These are phyloP conservation scores for Tephrocybe sp. DNA, from an alignment of 768 basidiomycete species.

Conservation along the genomic window DNA sequence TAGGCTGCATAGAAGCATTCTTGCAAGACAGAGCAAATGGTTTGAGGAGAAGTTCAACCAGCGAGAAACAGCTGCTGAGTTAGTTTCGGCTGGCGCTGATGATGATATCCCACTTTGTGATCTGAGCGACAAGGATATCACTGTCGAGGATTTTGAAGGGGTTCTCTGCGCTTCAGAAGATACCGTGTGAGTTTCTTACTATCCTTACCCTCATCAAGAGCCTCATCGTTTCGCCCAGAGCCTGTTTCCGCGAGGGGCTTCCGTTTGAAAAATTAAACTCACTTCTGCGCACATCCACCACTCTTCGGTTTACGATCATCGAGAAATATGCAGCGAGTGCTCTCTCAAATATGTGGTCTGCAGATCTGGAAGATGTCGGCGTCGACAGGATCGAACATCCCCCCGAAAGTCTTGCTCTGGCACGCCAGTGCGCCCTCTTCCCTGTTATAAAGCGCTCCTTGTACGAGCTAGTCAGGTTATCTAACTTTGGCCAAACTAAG, in stretches of 20 bases:
- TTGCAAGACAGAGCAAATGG: constrained; percentile 13
- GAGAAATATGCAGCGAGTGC: constrained; percentile 25
- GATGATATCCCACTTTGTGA: constrained; percentile 3
- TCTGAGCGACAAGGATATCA: constrained; percentile 3
- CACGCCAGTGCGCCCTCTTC: constrained; percentile 25
- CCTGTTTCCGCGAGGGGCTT: constrained; percentile 18
- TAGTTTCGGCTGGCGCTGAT: neutral
- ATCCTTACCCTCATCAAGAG: neutral
- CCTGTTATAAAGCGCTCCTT: constrained; percentile 31
- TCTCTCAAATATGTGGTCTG: constrained; percentile 32
- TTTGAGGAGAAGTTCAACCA: constrained; percentile 14
- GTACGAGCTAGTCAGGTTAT: constrained; percentile 34
- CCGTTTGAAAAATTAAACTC: constrained; percentile 26
- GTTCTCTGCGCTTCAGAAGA: constrained; percentile 29
- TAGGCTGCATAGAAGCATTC: constrained; percentile 18
- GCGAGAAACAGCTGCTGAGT: constrained; percentile 5
- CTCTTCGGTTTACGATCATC: constrained; percentile 27
- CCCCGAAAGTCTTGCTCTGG: constrained; percentile 28
- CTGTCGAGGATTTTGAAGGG: constrained; percentile 28
- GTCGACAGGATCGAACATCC: constrained; percentile 20
- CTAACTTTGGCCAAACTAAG: constrained; percentile 23
- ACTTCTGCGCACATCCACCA: constrained; percentile 32
- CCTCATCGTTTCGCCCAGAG: constrained; percentile 8
- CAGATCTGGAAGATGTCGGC: constrained; percentile 22
- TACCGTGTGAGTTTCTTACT: constrained; percentile 24